A percentile compares a stretch with the other conserved stretches of the same genome.
These are phyloP conservation scores for Fusarium penzigii DNA, from an alignment of 2,329 filamentous ascomycete species.

Conservation along the genomic window DNA sequence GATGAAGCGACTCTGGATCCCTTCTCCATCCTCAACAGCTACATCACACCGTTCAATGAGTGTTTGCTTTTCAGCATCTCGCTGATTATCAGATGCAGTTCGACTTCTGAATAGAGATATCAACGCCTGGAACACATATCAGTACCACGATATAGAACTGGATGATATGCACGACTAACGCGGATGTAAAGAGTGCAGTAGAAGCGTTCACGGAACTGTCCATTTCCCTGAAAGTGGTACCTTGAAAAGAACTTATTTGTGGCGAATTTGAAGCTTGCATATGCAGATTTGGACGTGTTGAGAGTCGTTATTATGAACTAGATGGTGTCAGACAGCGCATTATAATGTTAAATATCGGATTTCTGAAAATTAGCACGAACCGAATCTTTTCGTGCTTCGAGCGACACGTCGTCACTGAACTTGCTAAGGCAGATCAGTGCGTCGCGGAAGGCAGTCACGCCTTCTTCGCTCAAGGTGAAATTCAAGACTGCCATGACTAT, in stretches of 20 bases:
- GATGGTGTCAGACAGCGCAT: neutral
- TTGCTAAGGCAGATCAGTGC: conserved; percentile 73
- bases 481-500: conserved; percentile 60
- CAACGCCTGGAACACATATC: conserved; percentile 51
- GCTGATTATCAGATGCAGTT: conserved; percentile 55
- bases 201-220: conserved; percentile 60
- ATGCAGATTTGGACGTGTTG: conserved; percentile 80
- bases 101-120: conserved; percentile 75
- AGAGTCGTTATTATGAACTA: conserved; percentile 74
- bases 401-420: conserved; percentile 76
- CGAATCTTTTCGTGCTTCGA: conserved; percentile 70
- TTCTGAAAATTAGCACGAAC: conserved; percentile 39
- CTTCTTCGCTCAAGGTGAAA: conserved; percentile 74
- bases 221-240: conserved; percentile 64
- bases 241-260: conserved; percentile 70
- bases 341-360: too few relatives aligned
- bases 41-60: conserved; percentile 76
- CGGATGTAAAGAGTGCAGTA: conserved; percentile 75
- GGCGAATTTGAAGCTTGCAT: conserved; percentile 70
- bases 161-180: conserved; percentile 39
- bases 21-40: conserved; percentile 68
- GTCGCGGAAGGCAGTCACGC: conserved; percentile 70
- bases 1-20: conserved; percentile 72
- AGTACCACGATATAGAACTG: neutral
- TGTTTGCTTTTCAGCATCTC: conserved; percentile 64